Evolutionary conservation across 2,329 filamentous ascomycete genomes (phyloP).

Genomic region (Phaeosphaeriaceae sp.): DNA sequence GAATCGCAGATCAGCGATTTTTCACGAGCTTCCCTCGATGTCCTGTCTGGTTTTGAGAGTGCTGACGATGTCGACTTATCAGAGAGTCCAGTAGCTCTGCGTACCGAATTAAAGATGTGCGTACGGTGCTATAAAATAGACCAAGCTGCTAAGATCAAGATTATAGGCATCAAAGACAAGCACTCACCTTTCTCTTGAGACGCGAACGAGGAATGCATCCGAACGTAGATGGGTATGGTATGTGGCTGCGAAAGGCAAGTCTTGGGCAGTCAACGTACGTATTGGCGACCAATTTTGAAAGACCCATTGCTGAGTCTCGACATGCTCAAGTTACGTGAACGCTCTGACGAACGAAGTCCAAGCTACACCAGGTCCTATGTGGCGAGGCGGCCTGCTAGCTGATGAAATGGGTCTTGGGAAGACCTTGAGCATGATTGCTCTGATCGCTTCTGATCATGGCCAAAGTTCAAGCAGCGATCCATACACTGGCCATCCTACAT

Average conservation of each 20-base stretch:
- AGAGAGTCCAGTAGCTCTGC: conserved; percentile 4
- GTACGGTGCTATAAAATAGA: not conserved
- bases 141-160: not conserved
- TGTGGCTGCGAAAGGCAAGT: conserved; percentile 7
- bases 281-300: not conserved
- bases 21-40: not conserved
- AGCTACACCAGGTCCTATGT: not conserved
- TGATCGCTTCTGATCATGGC: conserved; percentile 6
- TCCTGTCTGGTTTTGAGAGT: not conserved
- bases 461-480: not conserved
- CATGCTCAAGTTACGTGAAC: conserved; percentile 6
- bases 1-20: not conserved
- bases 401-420: conserved; percentile 26
- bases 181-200: conserved; percentile 13
- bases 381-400: conserved; percentile 15
- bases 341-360: conserved; percentile 2
- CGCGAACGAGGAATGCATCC: conserved; percentile 14
- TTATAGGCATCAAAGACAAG: conserved; percentile 14
- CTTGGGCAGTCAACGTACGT: not conserved
- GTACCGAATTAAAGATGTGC: not conserved
- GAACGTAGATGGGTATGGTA: conserved; percentile 2
- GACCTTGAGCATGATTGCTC: conserved; percentile 21
- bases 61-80: conserved; percentile 8
- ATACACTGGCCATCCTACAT: not conserved
- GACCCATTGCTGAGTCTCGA: too few relatives aligned